These are phyloP conservation scores for Chromera velia DNA, from an alignment of 73 alveolate genomes.

Conservation along the genomic window DNA sequence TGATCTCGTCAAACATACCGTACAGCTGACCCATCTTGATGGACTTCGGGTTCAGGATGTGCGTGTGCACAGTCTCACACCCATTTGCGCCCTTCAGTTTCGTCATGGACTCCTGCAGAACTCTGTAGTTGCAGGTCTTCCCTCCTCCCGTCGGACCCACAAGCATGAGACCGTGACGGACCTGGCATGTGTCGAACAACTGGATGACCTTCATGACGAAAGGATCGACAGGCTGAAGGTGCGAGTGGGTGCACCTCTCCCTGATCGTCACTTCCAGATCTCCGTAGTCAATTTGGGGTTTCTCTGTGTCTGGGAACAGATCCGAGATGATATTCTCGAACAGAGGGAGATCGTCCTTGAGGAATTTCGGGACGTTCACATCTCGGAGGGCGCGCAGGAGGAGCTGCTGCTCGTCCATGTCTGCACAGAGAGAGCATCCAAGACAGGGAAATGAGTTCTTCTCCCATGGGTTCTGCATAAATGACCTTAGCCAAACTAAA, in stretches of 20 bases:
- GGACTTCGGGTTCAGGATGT: slow-evolving; percentile 90
- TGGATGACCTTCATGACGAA: slow-evolving; percentile 36
- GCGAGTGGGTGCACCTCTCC: background rate
- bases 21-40: slow-evolving; percentile 88
- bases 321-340: slow-evolving; percentile 92
- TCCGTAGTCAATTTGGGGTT: slow-evolving; percentile 45
- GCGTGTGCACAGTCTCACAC: slow-evolving; percentile 64
- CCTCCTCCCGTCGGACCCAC: slow-evolving; percentile 99
- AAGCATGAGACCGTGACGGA: slow-evolving; percentile 98
- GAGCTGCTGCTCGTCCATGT: slow-evolving; percentile 85
- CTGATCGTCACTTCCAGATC: background rate
- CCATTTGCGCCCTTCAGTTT: slow-evolving; percentile 22
- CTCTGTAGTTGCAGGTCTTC: slow-evolving; percentile 90
- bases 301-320: slow-evolving; percentile 93
- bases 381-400: slow-evolving; percentile 94
- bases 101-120: slow-evolving; percentile 84
- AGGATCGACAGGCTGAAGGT: slow-evolving; percentile 31
- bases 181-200: slow-evolving; percentile 53
- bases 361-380: slow-evolving; percentile 94
- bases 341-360: slow-evolving; percentile 95
- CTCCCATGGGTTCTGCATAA: no score
- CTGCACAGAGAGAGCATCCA: no score
- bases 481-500: no score
- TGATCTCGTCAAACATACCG: slow-evolving; percentile 63
- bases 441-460: no score